Evolutionary conservation across 2,329 filamentous ascomycete genomes (phyloP), one percentile per base, ranked within the genome.

Genomic region (Escovopsis sp.): DNA sequence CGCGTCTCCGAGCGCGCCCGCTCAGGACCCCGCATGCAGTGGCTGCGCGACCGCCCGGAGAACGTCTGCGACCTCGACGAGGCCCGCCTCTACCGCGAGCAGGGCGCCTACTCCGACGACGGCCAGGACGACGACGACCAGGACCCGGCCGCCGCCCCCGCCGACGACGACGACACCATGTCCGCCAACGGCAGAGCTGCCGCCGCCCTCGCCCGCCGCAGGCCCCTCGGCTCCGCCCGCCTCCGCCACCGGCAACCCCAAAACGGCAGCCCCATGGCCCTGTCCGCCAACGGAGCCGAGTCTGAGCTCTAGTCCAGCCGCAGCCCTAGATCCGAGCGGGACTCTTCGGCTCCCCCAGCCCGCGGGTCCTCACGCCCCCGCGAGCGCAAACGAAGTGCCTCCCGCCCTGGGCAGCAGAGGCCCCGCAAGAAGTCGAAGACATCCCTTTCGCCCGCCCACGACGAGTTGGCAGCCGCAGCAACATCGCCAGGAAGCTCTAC

Each of bases 1-100:
- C 77, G 83, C 47, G 91, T 98, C 19, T 89, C 85, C 15, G 91
- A 96, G 62, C 73, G 88, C 45, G 85, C 91, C 36, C 78, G 84
- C 51, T 87, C 85, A 23, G 91, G 91, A 0, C 91, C 91, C 11
- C 75, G 91, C 47, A 98, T 98, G 91, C 87, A 88, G 59, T 98
- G 91, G 91, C 67, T 98, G 53, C 78, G 91, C 51, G 80, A 82
- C 62, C 82, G 87, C 57, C 91, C 91, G 0, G 69, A 70, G 12
- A 77, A 94, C 55, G 70, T 94, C 43, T 79, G 72, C 36, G 84
- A 94, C 53, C 69, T 96, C 40, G 87, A 98, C 57, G 91, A 98
- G 64, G 70, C 73, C n/a, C 65, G 69, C 10, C 60, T 64, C 7
- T 75, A 68, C 50, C 69, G 66, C 23, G 66, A 68, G 45, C 66